phyloP scores from a whole-genome alignment of 2,329 filamentous ascomycete species.

The Alternaria infectoria region DNA sequence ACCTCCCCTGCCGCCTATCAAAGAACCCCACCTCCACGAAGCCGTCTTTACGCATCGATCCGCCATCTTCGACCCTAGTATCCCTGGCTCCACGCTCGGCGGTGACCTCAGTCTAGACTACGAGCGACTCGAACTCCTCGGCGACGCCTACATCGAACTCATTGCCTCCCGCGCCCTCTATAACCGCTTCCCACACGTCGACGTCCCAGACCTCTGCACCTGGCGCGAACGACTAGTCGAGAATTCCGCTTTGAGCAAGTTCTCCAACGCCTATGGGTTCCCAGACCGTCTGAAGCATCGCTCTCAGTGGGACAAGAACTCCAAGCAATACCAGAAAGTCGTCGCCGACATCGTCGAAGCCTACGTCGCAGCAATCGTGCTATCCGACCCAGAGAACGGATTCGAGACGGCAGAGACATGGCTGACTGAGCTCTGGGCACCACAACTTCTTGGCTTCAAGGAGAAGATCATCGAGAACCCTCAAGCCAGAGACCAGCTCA shows the following conservation, averaged over 20 bases:
- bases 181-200: constrained; percentile 69
- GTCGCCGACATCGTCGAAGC: constrained; percentile 90
- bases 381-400: constrained; percentile 70
- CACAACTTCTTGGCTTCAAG: constrained; percentile 36
- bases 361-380: constrained; percentile 79
- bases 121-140: constrained; percentile 86
- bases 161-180: constrained; percentile 78
- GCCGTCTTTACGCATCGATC: constrained; percentile 70
- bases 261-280: constrained; percentile 73
- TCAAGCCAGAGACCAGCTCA: constrained; percentile 49
- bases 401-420: constrained; percentile 68
- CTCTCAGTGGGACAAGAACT: constrained; percentile 36
- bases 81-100: constrained; percentile 23
- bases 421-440: constrained; percentile 76
- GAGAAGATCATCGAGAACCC: constrained; percentile 45
- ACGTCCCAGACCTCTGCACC: constrained; percentile 74
- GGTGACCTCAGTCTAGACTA: constrained; percentile 59
- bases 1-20: constrained; percentile 67
- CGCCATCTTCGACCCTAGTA: constrained; percentile 24
- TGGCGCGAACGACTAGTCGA: constrained; percentile 80
- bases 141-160: constrained; percentile 83
- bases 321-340: constrained; percentile 65
- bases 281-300: constrained; percentile 66
- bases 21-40: constrained; percentile 64
- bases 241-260: constrained; percentile 77